Evolutionary conservation across 2,329 filamentous ascomycete genomes (phyloP), one percentile per base, ranked within the genome.

Genomic region (Ophiosphaerella korrae): DNA sequence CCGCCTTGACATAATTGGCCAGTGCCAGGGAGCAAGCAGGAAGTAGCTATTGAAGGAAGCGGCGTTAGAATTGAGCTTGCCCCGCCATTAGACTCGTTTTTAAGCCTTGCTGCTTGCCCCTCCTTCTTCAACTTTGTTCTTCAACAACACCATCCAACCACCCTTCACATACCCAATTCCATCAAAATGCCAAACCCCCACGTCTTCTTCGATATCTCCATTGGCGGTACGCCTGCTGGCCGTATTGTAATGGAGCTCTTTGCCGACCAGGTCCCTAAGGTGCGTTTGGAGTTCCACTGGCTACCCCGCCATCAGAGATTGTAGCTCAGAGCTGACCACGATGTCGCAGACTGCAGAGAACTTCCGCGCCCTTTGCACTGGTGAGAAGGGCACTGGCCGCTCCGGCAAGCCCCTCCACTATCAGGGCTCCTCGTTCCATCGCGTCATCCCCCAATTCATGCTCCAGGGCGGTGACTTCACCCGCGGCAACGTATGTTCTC

Each of bases 371-470:
- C 86, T 96, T 53, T 96, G 92, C 81, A 96, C 92, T 0, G 93
- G 93, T 60, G 92, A 97, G 81, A 96, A 96, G 80, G 93, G 93
- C 53, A 66, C 83, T 33, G 90, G 91, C 63, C 90, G 90, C 73
- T 78, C 84, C 34, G 92, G 92, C 74, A 92, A 92, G 79, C 88
- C 88, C 43, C 83, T 99, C 54, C 89, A 90, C 80, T 99, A 90
- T 85, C 96, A 97, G 82, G 84, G 90, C 64, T 94, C 89, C 58
- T 82, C 79, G 64, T 97, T 97, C 82, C 93, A 97, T 81, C 89
- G 93, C 45, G 89, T 97, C 62, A 97, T 97, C 80, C 96, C 96
- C 82, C 85, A 90, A 70, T 97, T 97, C 78, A 97, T 97, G 93
- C 93, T 96, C 70, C 89, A 96, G 80, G 93, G 93, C 72, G 93